Base-by-base conservation (phyloP, 1,284 basidiomycete species). In the Marasmius fiardii region DNA sequence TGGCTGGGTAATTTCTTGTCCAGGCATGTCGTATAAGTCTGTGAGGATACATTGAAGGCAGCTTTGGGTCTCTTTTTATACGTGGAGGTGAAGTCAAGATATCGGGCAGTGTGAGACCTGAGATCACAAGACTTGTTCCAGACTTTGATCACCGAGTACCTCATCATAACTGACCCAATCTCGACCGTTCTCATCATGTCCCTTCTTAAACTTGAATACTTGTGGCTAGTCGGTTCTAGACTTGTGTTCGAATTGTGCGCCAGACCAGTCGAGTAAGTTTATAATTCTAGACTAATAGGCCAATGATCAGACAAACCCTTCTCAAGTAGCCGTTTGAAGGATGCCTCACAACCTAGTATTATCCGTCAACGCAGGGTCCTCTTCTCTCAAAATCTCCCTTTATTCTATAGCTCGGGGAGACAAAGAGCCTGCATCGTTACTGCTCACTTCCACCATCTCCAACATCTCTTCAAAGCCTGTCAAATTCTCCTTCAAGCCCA, bases 301-400 rank as follows among this genome's bases (percentile, higher is more conserved):
- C n/a, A n/a, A n/a, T n/a, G n/a, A n/a, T n/a, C n/a, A n/a, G n/a
- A n/a, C n/a, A n/a, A n/a, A n/a, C n/a, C n/a, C n/a, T n/a, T n/a
- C n/a, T n/a, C n/a, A n/a, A n/a, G n/a, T n/a, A 31, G 6, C 6
- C n/a, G 31, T 33, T 14, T n/a, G n/a, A 11, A 49, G 12, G 47
- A 20, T n/a, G 4, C 28, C 23, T 20, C 10, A 4, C 12, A 49
- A 33, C n/a, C 65, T 72, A 33, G 76, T 87, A 53, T 80, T 88
- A 23, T 74, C 86, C 7, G 74, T 83, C 55, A 90, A 90, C 62
- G 80, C 88, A 5, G 90, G 90, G 35, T 89, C 86, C 0, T 89
- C 86, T 3, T 89, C 86, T 7, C 82, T 92, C 71, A 92, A 91
- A 72, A 83, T 89, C 54, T 84, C 86, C 21, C 77, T 90, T 44